These are phyloP conservation scores for Chlamydomonas sp. DNA, from an alignment of 139 green algal genomes.

Conservation along the genomic window DNA sequence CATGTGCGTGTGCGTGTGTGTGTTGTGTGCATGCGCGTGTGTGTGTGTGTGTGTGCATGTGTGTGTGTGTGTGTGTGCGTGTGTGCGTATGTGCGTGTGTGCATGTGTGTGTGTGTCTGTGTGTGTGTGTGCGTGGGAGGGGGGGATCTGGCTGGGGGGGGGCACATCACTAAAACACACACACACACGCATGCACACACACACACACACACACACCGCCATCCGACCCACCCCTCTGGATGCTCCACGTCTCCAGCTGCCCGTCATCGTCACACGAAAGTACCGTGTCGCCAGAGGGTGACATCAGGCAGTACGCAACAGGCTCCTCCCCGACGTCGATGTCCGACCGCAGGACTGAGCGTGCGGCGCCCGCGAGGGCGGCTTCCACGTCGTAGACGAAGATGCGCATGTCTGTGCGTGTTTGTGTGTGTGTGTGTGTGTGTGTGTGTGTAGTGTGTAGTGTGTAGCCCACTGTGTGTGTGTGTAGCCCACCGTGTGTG, in stretches of 20 bases:
- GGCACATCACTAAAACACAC: background rate
- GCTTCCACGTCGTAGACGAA: conserved; percentile 12
- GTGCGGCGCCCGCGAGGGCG: background rate
- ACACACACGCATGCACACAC: background rate
- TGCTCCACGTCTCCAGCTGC: conserved; percentile 36
- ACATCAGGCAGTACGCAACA: conserved; percentile 23
- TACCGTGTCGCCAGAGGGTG: conserved; percentile 11
- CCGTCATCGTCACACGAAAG: conserved; percentile 36
- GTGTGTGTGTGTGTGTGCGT: too few species aligned
- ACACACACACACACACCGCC: background rate
- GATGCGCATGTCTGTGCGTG: conserved; percentile 16
- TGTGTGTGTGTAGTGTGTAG: background rate
- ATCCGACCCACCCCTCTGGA: background rate
- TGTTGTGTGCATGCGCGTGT: too few species aligned
- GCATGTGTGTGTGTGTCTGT: too few species aligned
- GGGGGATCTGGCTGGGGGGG: too few species aligned
- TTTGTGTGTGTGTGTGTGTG: too few species aligned
- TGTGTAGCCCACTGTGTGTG: background rate
- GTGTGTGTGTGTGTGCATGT: too few species aligned
- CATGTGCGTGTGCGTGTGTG: too few species aligned
- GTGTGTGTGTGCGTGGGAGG: too few species aligned
- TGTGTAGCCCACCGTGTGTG: background rate
- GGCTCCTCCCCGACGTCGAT: conserved; percentile 36
- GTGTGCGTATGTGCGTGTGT: too few species aligned
- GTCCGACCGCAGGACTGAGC: conserved; percentile 1